A percentile compares a stretch with the other conserved stretches of the same genome.
Conservation (phyloP, 2,329 filamentous ascomycete species). For the Beauveria medogensis region DNA sequence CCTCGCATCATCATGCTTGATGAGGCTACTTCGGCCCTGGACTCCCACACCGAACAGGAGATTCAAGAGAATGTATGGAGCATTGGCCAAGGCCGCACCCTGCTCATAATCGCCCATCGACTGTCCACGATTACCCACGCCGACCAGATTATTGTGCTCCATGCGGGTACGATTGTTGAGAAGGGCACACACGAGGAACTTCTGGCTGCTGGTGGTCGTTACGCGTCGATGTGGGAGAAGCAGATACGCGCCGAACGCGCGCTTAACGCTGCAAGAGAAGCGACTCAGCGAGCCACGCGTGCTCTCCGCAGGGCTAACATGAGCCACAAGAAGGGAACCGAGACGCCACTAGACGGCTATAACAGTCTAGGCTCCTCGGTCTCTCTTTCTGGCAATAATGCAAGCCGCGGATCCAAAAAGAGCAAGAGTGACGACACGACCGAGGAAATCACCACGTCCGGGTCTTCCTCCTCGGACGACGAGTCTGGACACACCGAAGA, state of each 20-base stretch:
- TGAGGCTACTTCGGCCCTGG: slow-evolving; percentile 84
- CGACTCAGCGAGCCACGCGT: slow-evolving; percentile 26
- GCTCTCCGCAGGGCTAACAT: slow-evolving; percentile 43
- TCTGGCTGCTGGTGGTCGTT: slow-evolving; percentile 60
- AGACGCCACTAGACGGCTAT: slow-evolving; percentile 38
- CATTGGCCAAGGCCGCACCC: slow-evolving; percentile 76
- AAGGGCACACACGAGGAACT: slow-evolving; percentile 72
- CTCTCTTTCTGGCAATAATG: slow-evolving; percentile 29
- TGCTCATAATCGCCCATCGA: slow-evolving; percentile 90
- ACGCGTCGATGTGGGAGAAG: slow-evolving; percentile 82
- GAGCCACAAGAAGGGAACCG: slow-evolving; percentile 28
- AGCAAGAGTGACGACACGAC: slow-evolving; percentile 24
- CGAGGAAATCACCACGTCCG: slow-evolving; percentile 16
- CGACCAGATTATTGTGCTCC: slow-evolving; percentile 74
- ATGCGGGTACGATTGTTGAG: slow-evolving; percentile 69
- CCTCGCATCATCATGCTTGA: slow-evolving; percentile 88
- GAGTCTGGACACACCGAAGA: slow-evolving; percentile 28
- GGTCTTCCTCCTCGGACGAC: slow-evolving; percentile 28
- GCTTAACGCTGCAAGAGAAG: slow-evolving; percentile 27
- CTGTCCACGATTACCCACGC: slow-evolving; percentile 80
- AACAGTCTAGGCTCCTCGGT: slow-evolving; percentile 38
- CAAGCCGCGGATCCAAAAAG: slow-evolving; percentile 22
- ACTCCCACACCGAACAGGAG: slow-evolving; percentile 87
- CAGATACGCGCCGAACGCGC: slow-evolving; percentile 73
- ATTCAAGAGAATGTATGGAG: slow-evolving; percentile 81